Percentiles rank a stretch among this genome's conserved stretches.
phyloP scores from a whole-genome alignment of 2,329 filamentous ascomycete species.

The Penicillium sp. region DNA sequence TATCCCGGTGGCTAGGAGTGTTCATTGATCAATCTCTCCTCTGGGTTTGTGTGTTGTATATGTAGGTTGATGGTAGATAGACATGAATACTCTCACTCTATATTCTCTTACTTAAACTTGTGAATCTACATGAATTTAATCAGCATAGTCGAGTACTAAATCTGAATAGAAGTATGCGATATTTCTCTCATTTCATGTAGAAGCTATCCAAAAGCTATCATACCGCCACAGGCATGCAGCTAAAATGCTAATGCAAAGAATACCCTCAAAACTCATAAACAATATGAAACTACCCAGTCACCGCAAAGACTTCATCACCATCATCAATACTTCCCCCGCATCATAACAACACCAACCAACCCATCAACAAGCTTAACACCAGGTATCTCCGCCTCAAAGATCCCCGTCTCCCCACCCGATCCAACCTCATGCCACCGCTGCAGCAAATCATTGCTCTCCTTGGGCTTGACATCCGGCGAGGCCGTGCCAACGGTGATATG shows the following conservation, averaged over 20 bases:
- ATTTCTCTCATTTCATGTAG: not conserved
- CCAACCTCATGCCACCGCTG: conserved; percentile 73
- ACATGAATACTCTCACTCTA: not conserved
- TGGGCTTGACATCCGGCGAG: conserved; percentile 77
- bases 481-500: conserved; percentile 92
- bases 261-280: not conserved
- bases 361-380: conserved; percentile 64
- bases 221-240: not conserved
- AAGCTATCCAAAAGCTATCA: not conserved
- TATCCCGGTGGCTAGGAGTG: not conserved
- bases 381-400: conserved; percentile 60
- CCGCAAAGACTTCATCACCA: not conserved
- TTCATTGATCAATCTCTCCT: not conserved
- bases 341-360: conserved; percentile 58
- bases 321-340: conserved; percentile 28
- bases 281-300: not conserved
- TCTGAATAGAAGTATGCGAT: not conserved
- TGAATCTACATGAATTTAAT: not conserved
- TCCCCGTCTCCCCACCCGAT: conserved; percentile 56
- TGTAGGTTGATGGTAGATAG: conserved; percentile 3
- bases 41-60: not conserved
- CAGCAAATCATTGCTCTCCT: conserved; percentile 89
- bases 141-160: not conserved
- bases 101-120: not conserved
- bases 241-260: not conserved